Evolutionary conservation across 2,329 filamentous ascomycete genomes (phyloP), one percentile per base, ranked within the genome.

Genomic region (Pseudogymnoascus sp.): DNA sequence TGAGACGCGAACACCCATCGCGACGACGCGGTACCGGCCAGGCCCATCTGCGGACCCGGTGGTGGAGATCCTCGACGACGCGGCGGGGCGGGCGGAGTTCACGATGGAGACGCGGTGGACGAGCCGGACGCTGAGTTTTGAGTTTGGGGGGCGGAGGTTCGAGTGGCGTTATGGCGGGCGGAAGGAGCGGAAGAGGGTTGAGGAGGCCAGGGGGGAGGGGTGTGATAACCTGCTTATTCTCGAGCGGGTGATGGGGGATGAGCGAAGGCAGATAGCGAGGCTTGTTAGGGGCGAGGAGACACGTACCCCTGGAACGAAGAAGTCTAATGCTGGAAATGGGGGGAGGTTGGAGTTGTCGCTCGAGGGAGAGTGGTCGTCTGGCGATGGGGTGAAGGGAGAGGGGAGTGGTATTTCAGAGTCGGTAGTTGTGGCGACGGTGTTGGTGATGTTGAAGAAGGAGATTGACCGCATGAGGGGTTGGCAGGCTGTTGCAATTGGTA

Each of bases 371-470:
- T 77, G 76, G 73, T 64, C 63, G 24, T 74, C 70, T 6, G 37
- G 63, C 2, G 77, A 76, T 68, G 72, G 69, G 6, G 73, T 74
- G 50, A 67, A 62, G 2, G 68, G 69, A 59, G 72, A 74, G 37
- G 10, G 62, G 31, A 64, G 68, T 21, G 73, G 82, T 68, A 72
- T 81, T 64, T 75, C 74, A 13, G 76, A 83, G 68, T 74, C 78
- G n/a, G 85, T 87, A 19, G 76, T 82, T 8, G 77, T 87, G 16
- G 78, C 80, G 47, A 86, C 81, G 14, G 84, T 81, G 64, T 67
- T 88, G 63, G 72, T 80, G 14, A 86, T 88, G 84, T 71, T 88
- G 67, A 87, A 88, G 79, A 84, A 82, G 73, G 86, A 88, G 77
- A 75, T 86, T 60, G 85, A 88, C 71, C 16, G 47, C 44, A 75